Evolutionary conservation across 1,139 yeast genomes (phyloP), one percentile per base, ranked within the genome.

Genomic region (Protomyces inouyei): DNA sequence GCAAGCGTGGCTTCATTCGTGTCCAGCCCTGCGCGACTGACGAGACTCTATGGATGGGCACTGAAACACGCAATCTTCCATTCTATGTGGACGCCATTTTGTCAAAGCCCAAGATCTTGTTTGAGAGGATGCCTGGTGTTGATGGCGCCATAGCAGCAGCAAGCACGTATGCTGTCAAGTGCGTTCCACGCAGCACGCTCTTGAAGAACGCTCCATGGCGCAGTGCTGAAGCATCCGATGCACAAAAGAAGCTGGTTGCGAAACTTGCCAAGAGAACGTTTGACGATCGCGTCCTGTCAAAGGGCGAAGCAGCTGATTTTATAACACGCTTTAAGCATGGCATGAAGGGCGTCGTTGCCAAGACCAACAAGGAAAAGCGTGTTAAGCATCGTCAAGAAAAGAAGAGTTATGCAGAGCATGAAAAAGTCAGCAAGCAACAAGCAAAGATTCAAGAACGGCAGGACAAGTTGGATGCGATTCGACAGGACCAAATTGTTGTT

Each of bases 171-270:
- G 71, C 70, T 2, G 52, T 55, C 9, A 63, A 63, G 18, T 48
- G 57, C 16, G 68, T 59, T 23, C 67, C 69, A 1, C 57, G 65
- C 8, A 60, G 53, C 10, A 52, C 69, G 14, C 57, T 71, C 28
- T 61, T 67, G 32, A 65, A 68, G 12, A 60, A 67, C 25, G 69
- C 72, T 3, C 53, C 67, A 1, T 72, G 74, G 74, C 61, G 74
- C 43, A 36, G 52, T n/a, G 64, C 67, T 10, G 67, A 67, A 5
- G 68, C 68, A 4, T 68, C 70, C 8, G 35, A 40, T 9, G 60
- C 64, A 48, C 71, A 71, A 43, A 60, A 63, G 23, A 61, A 66
- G 23, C 55, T 65, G 40, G 37, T 68, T 21, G 40, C 35, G 35
- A 65, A 57, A 28, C 43, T 52, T 35, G 55, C 48, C 38, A 52